Evolutionary conservation across 306 rosid species (phyloP), one percentile per base, ranked within the genome.

Genomic region (Gillenia trifoliata): DNA sequence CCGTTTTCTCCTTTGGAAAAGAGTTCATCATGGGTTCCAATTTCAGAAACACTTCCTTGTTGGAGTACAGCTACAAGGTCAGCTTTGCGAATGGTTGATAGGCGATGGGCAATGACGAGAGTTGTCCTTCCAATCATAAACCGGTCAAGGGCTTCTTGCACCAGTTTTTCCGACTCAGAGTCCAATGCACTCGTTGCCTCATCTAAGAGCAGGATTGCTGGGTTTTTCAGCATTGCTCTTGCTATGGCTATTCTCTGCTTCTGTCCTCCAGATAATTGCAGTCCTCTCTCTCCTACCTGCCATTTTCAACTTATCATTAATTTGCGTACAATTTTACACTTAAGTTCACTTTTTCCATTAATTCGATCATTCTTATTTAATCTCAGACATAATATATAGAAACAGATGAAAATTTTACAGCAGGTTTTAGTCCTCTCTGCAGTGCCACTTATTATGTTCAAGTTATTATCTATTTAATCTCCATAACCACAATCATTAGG

Each of bases 181-280:
- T 94, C 99, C 78, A 94, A 77, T 60, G 99, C 99, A 90, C 99
- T 94, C 72, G 99, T 94, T 73, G 99, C 99, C 75, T 94, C 99
- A 45, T 94, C 99, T 55, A 94, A 75, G 69, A 94, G 92, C 45
- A 94, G 85, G 78, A 94, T 94, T 31, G 99, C 99, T 52, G 99
- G 99, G 80, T 94, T 94, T 84, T 94, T 94, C 67, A 94, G 85
- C 99, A 94, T 94, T 47, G 99, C 99, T 84, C 99, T 90, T 75
- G 99, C 99, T 64, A 94, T 94, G 43, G 99, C 99, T 74, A 94
- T 94, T 83, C 99, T 87, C 84, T 94, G 99, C 75, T 94, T 94
- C 84, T 94, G 99, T 12, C 99, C 99, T 73, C 99, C 99, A 28
- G 99, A 94, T 45, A 94, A 96, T 83, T 94, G 99, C 78, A 92